Evolutionary conservation across 2,329 filamentous ascomycete species (phyloP), one percentile per base, ranked within the genome.

Genomic region (Pseudogymnoascus sp.): DNA sequence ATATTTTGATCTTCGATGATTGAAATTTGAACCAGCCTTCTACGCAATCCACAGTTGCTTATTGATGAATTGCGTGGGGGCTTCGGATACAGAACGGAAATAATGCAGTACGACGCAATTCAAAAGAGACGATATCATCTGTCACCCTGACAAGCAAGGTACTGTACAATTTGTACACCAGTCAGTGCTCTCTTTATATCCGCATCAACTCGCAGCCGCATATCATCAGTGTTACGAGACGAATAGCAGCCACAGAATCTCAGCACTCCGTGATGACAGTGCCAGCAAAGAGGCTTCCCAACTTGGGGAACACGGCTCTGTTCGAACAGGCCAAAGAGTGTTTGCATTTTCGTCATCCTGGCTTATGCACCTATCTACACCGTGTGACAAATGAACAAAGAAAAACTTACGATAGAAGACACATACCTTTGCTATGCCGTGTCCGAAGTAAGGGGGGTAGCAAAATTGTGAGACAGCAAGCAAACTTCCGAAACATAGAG

Each of bases 171-270:
- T 56, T 56, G 50, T 28, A 33, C 8, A 56, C 50, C 50, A 56
- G 50, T 56, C 50, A 56, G 50, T 56, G 50, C 50, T 56, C 50
- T 56, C 50, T 56, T 56, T 56, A 56, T 56, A 33, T 56, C 50
- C 28, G 28, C 50, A 56, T 56, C 50, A 33, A 56, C 10, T 16
- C 5, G 28, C 14, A 33, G 28, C 28, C 28, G 16, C 50, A 18
- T 5, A 18, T 33, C 28, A 56, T 56, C 50, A 33, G 28, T 33
- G 50, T 56, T 18, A 56, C 28, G 14, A 56, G 50, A 56, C 18
- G 50, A 56, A 56, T 21, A 56, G 16, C 16, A 33, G 50, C 50
- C 28, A 56, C n/a, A 33, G 50, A 21, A 56, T 56, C 25, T 56
- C 28, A 14, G 50, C 50, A 56, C 50, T 33, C 50, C 5, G 50